Evolutionary conservation across 306 rosid species (phyloP), one percentile per base, ranked within the genome.

Genomic region (Pueraria montana): DNA sequence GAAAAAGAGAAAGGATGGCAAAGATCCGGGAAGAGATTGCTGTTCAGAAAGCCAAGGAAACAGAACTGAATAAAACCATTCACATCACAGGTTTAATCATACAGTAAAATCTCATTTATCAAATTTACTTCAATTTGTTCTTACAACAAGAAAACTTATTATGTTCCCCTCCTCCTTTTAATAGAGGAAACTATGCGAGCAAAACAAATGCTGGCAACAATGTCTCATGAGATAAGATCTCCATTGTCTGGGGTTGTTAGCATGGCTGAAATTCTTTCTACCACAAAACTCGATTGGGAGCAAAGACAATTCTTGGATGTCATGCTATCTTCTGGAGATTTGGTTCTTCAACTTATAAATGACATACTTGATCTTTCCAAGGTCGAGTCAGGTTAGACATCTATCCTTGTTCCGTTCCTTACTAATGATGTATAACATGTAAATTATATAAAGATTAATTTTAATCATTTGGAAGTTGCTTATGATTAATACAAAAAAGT

Each of bases 121-220:
- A 32, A 83, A 13, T 82, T 71, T n/a, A 23, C 48, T 82, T 43
- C 62, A 36, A 42, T 49, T 74, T 49, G 70, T 34, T 78, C 56
- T 62, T 67, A 43, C 52, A 27, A 20, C 17, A 75, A 32, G 58
- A 49, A 80, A 64, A 40, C 78, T 88, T 68, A 77, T 64, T 17
- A 30, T 77, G 21, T 83, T 46, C 14, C 12, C 74, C 42, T 17
- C 8, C 42, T 48, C 46, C 59, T 80, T 73, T 66, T 71, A 20
- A 62, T 76, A 84, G 98, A 95, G 95, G 98, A 95, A 87, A 95
- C 98, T 16, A 95, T 95, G 98, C 79, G 98, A 53, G 98, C 98
- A 52, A 95, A 95, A 85, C 98, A 95, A 88, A 90, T 95, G 94
- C 84, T 95, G 74, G 98, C 98, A 78, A 95, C 98, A 59, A 95